phyloP scores from a whole-genome alignment of 305 asterid species.

The Ilex paraguariensis region DNA sequence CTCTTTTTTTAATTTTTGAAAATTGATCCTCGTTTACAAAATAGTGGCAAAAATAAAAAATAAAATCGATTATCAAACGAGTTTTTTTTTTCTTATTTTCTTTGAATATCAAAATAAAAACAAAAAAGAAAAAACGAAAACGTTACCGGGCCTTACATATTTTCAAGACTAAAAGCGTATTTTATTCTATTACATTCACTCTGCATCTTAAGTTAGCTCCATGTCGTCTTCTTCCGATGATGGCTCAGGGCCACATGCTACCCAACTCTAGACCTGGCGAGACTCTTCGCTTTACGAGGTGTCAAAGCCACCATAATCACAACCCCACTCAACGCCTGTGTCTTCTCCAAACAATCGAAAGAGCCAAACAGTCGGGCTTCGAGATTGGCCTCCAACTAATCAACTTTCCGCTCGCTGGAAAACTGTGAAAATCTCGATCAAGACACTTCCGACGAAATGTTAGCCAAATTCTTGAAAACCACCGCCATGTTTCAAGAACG shows the following conservation, averaged over 20 bases:
- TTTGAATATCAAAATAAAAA: too few relatives aligned
- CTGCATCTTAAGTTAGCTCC: neutral
- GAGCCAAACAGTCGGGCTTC: slow-evolving; percentile 3
- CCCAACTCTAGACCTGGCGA: slow-evolving; percentile 29
- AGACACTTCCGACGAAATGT: slow-evolving; percentile 7
- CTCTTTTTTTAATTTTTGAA: too few relatives aligned
- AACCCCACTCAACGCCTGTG: slow-evolving; percentile 1
- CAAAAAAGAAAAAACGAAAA: too few relatives aligned
- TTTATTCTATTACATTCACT: too few relatives aligned
- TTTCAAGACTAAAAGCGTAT: too few relatives aligned
- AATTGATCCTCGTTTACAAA: too few relatives aligned
- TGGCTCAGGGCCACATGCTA: slow-evolving; percentile 24
- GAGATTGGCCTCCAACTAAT: slow-evolving; percentile 17
- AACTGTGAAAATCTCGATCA: slow-evolving; percentile 20
- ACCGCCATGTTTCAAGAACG: slow-evolving; percentile 26
- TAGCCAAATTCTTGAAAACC: slow-evolving; percentile 19
- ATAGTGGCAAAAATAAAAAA: too few relatives aligned
- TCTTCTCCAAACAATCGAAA: slow-evolving; percentile 10
- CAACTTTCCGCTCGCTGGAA: slow-evolving; percentile 36
- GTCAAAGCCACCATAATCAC: slow-evolving; percentile 19
- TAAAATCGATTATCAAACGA: too few relatives aligned
- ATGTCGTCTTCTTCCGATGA: slow-evolving; percentile 14
- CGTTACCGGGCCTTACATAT: too few relatives aligned
- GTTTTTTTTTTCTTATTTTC: too few relatives aligned
- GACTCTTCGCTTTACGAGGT: slow-evolving; percentile 15